A percentile compares a stretch with the other conserved stretches of the same genome.
phyloP scores from a whole-genome alignment of 768 basidiomycete genomes.

The Russula abietina region DNA sequence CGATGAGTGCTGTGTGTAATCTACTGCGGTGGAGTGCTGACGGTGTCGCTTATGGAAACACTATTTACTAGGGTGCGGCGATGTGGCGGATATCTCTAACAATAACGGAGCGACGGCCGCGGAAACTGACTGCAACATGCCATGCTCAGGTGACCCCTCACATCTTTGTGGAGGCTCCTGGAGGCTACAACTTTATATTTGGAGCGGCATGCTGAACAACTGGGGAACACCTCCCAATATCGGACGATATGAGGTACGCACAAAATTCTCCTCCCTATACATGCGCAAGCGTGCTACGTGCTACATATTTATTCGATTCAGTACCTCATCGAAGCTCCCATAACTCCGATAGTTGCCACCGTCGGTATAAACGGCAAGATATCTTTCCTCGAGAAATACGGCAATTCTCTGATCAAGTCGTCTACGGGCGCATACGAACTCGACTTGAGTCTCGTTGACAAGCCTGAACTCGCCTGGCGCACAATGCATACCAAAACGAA shows the following conservation, averaged over 20 bases:
- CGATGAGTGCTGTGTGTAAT: conserved; percentile 63
- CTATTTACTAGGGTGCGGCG: conserved; percentile 56
- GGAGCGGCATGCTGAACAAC: conserved; percentile 38
- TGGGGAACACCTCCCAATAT: conserved; percentile 63
- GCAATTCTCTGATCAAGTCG: conserved; percentile 58
- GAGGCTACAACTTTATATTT: conserved; percentile 39
- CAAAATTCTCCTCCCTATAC: not conserved
- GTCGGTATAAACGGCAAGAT: conserved; percentile 79
- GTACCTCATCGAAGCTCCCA: conserved; percentile 50
- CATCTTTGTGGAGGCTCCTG: conserved; percentile 60
- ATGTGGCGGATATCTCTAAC: conserved; percentile 45
- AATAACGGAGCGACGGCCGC: conserved; percentile 32
- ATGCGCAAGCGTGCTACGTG: not conserved
- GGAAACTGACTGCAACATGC: conserved; percentile 38
- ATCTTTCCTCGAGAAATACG: conserved; percentile 68
- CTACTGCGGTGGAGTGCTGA: not conserved
- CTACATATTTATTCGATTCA: conserved; percentile 17
- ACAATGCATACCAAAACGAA: conserved; percentile 71
- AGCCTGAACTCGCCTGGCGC: conserved; percentile 53
- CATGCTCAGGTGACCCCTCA: conserved; percentile 64
- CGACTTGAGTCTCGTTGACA: conserved; percentile 50
- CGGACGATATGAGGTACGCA: conserved; percentile 62
- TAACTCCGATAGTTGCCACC: conserved; percentile 69
- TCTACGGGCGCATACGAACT: conserved; percentile 77
- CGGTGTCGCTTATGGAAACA: not conserved